Evolutionary conservation across 306 rosid species (phyloP).

Genomic region (Prunus mira): DNA sequence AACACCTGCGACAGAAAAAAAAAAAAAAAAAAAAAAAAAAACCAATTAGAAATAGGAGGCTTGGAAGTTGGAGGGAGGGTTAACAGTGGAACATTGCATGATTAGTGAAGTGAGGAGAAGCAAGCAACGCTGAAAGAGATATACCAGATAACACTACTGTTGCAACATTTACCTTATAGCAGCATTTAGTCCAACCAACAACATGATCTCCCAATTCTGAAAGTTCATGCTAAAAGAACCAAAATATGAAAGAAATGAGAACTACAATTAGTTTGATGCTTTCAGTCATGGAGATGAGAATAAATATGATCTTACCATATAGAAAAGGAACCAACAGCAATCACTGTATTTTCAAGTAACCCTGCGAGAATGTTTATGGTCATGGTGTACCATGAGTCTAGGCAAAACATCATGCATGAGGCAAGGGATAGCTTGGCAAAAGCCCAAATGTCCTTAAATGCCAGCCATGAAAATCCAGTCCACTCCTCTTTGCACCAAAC

Average conservation of each 20-base stretch:
- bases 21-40: background rate
- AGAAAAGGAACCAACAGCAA: conserved; percentile 42
- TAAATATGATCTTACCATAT: conserved; percentile 33
- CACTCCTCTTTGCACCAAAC: conserved; percentile 60
- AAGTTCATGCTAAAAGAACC: conserved; percentile 18
- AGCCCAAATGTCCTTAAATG: conserved; percentile 54
- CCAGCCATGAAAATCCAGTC: conserved; percentile 55
- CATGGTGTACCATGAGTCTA: conserved; percentile 40
- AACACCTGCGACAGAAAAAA: conserved; percentile 25
- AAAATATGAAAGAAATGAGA: background rate
- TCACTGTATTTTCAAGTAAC: conserved; percentile 34
- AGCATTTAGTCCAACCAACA: conserved; percentile 12
- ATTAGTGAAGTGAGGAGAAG: background rate
- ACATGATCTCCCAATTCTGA: conserved; percentile 11
- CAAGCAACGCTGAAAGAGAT: background rate
- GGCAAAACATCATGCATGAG: conserved; percentile 63
- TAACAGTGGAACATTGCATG: background rate
- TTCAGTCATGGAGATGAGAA: too few relatives aligned
- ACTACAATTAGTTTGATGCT: too few relatives aligned
- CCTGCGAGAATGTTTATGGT: conserved; percentile 28
- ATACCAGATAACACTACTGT: conserved; percentile 31
- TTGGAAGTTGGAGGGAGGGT: too few relatives aligned
- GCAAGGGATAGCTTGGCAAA: conserved; percentile 60
- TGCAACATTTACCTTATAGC: conserved; percentile 7
- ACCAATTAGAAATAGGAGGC: background rate